Evolutionary conservation across 163 green algal species (phyloP).

Genomic region (Picocystis sp.): DNA sequence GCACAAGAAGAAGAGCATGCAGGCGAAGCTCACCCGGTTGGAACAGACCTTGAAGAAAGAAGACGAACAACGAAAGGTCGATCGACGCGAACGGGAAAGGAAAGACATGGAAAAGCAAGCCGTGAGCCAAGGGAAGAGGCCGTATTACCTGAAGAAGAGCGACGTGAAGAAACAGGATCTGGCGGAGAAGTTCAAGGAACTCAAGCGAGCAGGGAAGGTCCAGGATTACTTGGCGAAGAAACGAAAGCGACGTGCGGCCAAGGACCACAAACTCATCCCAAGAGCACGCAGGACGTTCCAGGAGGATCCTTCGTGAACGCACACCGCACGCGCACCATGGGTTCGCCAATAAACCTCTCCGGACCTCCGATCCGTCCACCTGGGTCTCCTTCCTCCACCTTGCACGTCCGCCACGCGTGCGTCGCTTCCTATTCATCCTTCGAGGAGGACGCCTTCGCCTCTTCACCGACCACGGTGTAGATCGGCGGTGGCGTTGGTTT

Average conservation of each 20-base stretch:
- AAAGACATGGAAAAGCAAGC: background rate
- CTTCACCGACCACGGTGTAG: background rate
- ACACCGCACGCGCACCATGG: no score
- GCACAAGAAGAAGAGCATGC: conserved; percentile 5
- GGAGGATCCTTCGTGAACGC: no score
- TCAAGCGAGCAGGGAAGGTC: conserved; percentile 3
- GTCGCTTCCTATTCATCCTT: background rate
- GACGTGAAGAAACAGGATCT: conserved; percentile 5
- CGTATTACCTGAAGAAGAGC: conserved; percentile 5
- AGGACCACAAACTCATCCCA: conserved; percentile 7
- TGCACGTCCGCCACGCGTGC: no score
- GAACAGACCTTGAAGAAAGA: conserved; percentile 2
- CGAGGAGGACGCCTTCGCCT: background rate
- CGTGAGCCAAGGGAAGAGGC: background rate
- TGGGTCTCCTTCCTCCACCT: no score
- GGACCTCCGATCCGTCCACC: no score
- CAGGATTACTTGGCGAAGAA: conserved; percentile 9
- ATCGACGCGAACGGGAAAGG: background rate
- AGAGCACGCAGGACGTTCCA: no score
- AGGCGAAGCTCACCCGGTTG: conserved; percentile 1
- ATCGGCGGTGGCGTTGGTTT: background rate
- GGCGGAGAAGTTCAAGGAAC: conserved; percentile 5
- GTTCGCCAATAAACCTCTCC: no score
- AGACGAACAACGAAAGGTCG: background rate
- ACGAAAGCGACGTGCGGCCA: conserved; percentile 1